Evolutionary conservation across 2,329 filamentous ascomycete genomes (phyloP), one percentile per base, ranked within the genome.

Genomic region (Apiospora aurea): DNA sequence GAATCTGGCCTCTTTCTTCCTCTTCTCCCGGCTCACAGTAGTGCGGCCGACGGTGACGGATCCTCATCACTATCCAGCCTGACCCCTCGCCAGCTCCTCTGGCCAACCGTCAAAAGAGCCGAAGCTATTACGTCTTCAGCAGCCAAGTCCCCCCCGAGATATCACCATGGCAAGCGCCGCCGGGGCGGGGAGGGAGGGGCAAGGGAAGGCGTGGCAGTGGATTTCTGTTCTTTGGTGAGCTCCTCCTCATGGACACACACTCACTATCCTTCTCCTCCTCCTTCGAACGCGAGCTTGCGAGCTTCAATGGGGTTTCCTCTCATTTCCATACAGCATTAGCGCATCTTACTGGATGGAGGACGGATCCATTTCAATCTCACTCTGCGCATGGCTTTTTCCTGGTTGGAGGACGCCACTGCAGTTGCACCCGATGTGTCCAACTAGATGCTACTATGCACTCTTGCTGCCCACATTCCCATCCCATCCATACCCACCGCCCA

Each of bases 111-210:
- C 7, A 38, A 14, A 41, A 69, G 57, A 41, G 38, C 47, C 26
- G 68, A 41, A 43, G 68, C 47, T 69, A 69, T 69, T 69, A 69
- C 68, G 68, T 69, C 68, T 41, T 57, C 8, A 34, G 34, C 34
- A 38, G 57, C 34, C 57, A 64, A 69, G 49, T 69, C 29, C 47
- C 44, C 44, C 68, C 68, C 68, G 68, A 69, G 47, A 57, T 69
- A 69, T 51, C 68, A 43, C 68, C 68, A 69, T 69, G 44, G 44
- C 44, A 34, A 34, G 26, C 67, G 44, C 67, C 67, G 34, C 44
- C 34, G 34, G 57, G 57, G 57, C 57, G 57, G 29, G 34, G 57
- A n/a, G 10, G 29, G 21, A 34, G 13, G 11, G 29, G 18, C 21
- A 29, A 41, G 10, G 24, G 24, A 26, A n/a, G n/a, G 49, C 11